Percentiles rank a stretch among this genome's conserved stretches.
Conservation (phyloP, 805 yeast genomes). For the Candida suzukii region DNA sequence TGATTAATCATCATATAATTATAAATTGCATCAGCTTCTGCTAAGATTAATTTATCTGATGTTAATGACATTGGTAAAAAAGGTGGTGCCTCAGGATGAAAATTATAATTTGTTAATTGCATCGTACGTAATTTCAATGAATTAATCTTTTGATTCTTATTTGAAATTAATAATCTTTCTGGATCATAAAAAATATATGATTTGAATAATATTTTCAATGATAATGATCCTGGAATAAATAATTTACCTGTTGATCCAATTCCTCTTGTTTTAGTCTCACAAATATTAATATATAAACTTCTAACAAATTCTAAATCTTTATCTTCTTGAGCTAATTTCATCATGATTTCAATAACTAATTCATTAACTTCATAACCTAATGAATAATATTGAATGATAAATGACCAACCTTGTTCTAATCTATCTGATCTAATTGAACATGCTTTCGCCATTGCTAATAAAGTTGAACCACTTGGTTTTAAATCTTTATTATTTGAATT, state of each 20-base stretch:
- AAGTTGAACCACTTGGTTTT: slow-evolving; percentile 35
- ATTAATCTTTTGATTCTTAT: slow-evolving; percentile 32
- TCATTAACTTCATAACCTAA: slow-evolving; percentile 25
- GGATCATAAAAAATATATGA: slow-evolving; percentile 28
- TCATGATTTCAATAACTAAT: slow-evolving; percentile 56
- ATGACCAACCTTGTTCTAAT: slow-evolving; percentile 66
- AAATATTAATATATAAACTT: slow-evolving; percentile 42
- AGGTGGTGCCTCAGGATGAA: slow-evolving; percentile 51
- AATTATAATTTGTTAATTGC: slow-evolving; percentile 22
- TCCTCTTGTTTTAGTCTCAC: slow-evolving; percentile 16
- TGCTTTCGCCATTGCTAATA: slow-evolving; percentile 58
- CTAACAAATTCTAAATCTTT: slow-evolving; percentile 72
- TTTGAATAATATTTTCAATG: slow-evolving; percentile 35
- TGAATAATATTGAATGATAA: slow-evolving; percentile 56
- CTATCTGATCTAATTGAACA: slow-evolving; percentile 49
- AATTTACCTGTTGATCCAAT: slow-evolving; percentile 8
- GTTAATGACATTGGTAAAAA: slow-evolving; percentile 48
- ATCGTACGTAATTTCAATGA: slow-evolving; percentile 32
- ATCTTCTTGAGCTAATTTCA: slow-evolving; percentile 70
- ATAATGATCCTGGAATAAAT: slow-evolving; percentile 13
- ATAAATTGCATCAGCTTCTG: slow-evolving; percentile 79
- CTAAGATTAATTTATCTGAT: slow-evolving; percentile 38
- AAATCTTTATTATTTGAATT: slow-evolving; percentile 25
- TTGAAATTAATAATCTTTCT: slow-evolving; percentile 21
- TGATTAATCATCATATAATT: slow-evolving; percentile 37